Evolutionary conservation across 192 early-diverging fungal species (phyloP).

Genomic region (Coemansia sp.): DNA sequence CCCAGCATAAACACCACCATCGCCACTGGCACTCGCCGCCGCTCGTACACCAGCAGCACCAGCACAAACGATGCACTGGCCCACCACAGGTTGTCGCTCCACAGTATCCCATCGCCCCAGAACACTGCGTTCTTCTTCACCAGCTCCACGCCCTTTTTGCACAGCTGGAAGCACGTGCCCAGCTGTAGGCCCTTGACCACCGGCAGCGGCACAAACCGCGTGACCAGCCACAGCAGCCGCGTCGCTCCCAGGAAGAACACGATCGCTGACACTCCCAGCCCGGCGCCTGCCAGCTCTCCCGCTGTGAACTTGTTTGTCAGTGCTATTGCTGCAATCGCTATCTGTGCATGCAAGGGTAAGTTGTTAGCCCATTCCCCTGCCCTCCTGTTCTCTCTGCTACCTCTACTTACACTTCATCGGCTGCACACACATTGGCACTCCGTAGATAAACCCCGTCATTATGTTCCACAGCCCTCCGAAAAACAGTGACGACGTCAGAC

Average conservation of each 20-base stretch:
- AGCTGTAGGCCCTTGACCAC: conserved; percentile 79
- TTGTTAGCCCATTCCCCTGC: not conserved
- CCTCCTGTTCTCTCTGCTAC: not conserved
- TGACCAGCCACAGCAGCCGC: conserved; percentile 66
- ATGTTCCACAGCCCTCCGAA: conserved; percentile 92
- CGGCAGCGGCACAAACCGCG: conserved; percentile 67
- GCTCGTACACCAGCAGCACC: conserved; percentile 67
- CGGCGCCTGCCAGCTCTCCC: conserved; percentile 70
- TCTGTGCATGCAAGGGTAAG: not conserved
- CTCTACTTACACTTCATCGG: conserved; percentile 78
- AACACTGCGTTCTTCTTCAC: conserved; percentile 53
- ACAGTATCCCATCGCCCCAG: conserved; percentile 61
- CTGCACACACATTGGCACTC: conserved; percentile 87
- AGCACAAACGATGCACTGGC: conserved; percentile 67
- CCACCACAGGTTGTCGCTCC: conserved; percentile 76
- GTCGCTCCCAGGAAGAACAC: conserved; percentile 69
- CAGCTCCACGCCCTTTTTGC: conserved; percentile 67
- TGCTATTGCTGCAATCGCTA: conserved; percentile 80
- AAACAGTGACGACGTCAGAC: conserved; percentile 74
- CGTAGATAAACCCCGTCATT: conserved; percentile 70
- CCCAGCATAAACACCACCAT: conserved; percentile 74
- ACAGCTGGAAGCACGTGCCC: conserved; percentile 71
- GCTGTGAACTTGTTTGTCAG: conserved; percentile 67
- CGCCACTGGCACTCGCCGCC: conserved; percentile 65
- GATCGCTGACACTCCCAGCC: conserved; percentile 66